Evolutionary conservation across 768 basidiomycete genomes (phyloP), one percentile per base, ranked within the genome.

Genomic region (Piloderma croceum): DNA sequence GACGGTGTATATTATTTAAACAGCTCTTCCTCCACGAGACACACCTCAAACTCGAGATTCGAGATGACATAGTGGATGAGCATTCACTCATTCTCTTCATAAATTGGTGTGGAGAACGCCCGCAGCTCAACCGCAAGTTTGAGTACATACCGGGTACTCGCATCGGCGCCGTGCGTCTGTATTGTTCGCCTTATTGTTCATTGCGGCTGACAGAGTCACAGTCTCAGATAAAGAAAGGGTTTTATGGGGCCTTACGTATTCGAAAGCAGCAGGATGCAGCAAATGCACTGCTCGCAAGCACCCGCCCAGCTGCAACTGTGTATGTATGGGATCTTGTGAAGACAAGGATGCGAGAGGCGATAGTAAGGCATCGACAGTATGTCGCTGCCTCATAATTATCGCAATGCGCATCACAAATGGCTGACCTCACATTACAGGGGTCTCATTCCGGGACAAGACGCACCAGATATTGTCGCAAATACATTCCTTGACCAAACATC

Each of bases 41-140:
- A 17, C 24, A 31, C 1, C 18, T 19, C 9, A 12, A 22, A 5
- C 22, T 39, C 0, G 34, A 51, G 12, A 50, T 63, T 9, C 25
- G 42, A 3, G 59, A 63, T 38, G 22, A 35, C 1, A 60, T 62
- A 17, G 46, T 63, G 2, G 58, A 64, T 31, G 55, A 57, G 24
- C 60, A 59, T 45, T 47, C 54, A 0, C 39, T 63, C 6, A 47
- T 60, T 6, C 40, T 56, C 6, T 62, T 43, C 34, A 54, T 63
- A 29, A 42, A 54, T 18, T 52, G 41, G 24, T 48, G 25, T 29
- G 50, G 57, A 6, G 58, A 57, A 27, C 49, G 58, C 3, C 45
- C 45, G 15, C 61, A 61, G 39, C 32, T 40, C 4, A 52, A 37
- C 5, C 45, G 46, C 2, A 29, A 31, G 23, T 53, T 56, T 4